phyloP scores from a whole-genome alignment of 805 yeast species.

The Kazachstania taianensis region DNA sequence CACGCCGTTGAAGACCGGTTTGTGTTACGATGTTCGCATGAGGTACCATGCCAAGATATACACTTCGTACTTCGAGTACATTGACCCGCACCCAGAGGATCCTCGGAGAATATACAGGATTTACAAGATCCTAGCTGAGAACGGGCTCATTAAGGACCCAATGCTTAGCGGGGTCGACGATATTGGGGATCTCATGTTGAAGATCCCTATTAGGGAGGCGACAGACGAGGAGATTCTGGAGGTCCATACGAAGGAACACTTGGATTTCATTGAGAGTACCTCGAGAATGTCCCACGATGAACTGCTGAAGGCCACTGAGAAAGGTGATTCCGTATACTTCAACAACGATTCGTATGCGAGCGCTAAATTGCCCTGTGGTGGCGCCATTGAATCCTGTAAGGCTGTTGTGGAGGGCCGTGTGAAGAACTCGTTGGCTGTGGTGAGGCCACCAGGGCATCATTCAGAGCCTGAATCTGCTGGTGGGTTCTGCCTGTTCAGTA shows the following conservation, averaged over 20 bases:
- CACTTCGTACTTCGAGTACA: constrained; percentile 84
- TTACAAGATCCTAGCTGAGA: constrained; percentile 87
- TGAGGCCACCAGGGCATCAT: constrained; percentile 98
- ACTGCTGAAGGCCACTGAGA: constrained; percentile 72
- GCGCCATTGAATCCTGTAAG: constrained; percentile 90
- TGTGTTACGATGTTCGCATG: constrained; percentile 95
- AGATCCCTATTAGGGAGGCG: constrained; percentile 87
- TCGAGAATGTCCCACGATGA: constrained; percentile 67
- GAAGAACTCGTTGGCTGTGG: constrained; percentile 86
- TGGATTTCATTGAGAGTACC: constrained; percentile 65
- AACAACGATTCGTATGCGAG: constrained; percentile 82
- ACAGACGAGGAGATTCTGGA: constrained; percentile 71
- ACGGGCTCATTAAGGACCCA: constrained; percentile 78
- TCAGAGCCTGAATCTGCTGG: constrained; percentile 97
- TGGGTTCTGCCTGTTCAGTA: constrained; percentile 91
- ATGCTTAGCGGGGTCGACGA: constrained; percentile 57
- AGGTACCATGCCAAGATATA: constrained; percentile 92
- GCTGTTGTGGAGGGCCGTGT: constrained; percentile 92
- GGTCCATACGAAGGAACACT: constrained; percentile 78
- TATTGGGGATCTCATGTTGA: constrained; percentile 78
- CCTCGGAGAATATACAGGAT: constrained; percentile 92
- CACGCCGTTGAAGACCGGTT: constrained; percentile 76
- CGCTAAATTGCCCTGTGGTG: constrained; percentile 92
- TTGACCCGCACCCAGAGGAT: constrained; percentile 98
- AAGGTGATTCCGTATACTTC: constrained; percentile 89